phyloP scores from a whole-genome alignment of 306 rosid species.

The Fagus sylvatica region DNA sequence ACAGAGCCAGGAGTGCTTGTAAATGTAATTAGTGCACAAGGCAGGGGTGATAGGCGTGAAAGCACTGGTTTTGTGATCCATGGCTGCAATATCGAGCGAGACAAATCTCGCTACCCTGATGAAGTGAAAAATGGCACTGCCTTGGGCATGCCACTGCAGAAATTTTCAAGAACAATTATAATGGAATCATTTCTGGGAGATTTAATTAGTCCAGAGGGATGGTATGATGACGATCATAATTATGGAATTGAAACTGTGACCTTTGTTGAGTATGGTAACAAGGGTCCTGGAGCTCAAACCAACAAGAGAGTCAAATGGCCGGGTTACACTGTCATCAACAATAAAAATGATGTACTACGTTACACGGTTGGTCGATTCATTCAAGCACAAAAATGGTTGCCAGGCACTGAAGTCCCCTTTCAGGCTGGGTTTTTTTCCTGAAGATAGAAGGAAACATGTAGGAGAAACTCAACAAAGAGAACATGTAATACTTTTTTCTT shows the following conservation, averaged over 20 bases:
- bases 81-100: neutral
- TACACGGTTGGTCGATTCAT: conserved; percentile 30
- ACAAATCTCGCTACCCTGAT: neutral
- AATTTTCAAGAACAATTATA: conserved; percentile 26
- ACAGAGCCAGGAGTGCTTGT: neutral
- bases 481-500: neutral
- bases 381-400: conserved; percentile 28
- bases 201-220: conserved; percentile 21
- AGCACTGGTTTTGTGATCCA: neutral
- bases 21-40: neutral
- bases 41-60: conserved; percentile 1
- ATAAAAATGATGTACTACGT: neutral
- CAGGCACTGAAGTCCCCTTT: conserved; percentile 1
- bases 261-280: conserved; percentile 26
- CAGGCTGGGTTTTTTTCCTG: neutral
- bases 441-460: neutral
- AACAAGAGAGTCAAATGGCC: conserved; percentile 20
- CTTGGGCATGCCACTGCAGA: neutral
- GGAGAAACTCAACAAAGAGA: neutral
- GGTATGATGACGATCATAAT: conserved; percentile 26
- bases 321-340: neutral
- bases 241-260: conserved; percentile 25
- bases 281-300: conserved; percentile 24
- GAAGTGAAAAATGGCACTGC: too few species aligned
- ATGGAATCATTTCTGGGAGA: conserved; percentile 34